Evolutionary conservation across 352 stramenopile genomes (phyloP).

Genomic region (Phytophthora pinifolia): DNA sequence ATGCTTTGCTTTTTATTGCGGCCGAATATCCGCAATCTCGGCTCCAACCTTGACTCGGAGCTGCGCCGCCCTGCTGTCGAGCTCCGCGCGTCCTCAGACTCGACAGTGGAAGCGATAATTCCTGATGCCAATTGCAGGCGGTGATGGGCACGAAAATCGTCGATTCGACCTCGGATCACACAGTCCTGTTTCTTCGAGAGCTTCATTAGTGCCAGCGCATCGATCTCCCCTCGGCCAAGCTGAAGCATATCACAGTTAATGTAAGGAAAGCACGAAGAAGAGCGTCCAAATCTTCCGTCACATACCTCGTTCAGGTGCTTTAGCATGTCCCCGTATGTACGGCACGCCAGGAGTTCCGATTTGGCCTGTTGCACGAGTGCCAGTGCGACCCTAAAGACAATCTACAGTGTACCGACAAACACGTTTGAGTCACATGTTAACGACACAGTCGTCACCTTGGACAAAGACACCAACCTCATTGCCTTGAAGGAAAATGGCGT

Average conservation of each 20-base stretch:
- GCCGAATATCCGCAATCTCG: slow-evolving; percentile 54
- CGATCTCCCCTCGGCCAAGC: slow-evolving; percentile 56
- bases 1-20: slow-evolving; percentile 62
- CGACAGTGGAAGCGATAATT: slow-evolving; percentile 71
- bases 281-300: not conserved
- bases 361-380: slow-evolving; percentile 75
- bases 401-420: slow-evolving; percentile 26
- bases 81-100: slow-evolving; percentile 41
- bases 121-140: slow-evolving; percentile 77
- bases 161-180: slow-evolving; percentile 66
- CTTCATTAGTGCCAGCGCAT: slow-evolving; percentile 50
- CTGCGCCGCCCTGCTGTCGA: slow-evolving; percentile 35
- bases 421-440: slow-evolving; percentile 1
- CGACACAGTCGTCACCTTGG: not conserved
- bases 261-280: not conserved
- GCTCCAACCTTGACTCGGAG: slow-evolving; percentile 45
- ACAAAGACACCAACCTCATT: slow-evolving; percentile 53
- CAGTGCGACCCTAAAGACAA: slow-evolving; percentile 78
- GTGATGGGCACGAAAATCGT: slow-evolving; percentile 85
- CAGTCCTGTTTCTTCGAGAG: slow-evolving; percentile 63
- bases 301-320: slow-evolving; percentile 79
- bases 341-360: slow-evolving; percentile 49
- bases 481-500: slow-evolving; percentile 80
- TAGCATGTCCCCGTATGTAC: slow-evolving; percentile 78
- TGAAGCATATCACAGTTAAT: slow-evolving; percentile 21